Percentiles rank a stretch among this genome's conserved stretches.
These are phyloP conservation scores for Thyridium curvatum DNA, from an alignment of 2,329 filamentous ascomycete species.

Conservation along the genomic window DNA sequence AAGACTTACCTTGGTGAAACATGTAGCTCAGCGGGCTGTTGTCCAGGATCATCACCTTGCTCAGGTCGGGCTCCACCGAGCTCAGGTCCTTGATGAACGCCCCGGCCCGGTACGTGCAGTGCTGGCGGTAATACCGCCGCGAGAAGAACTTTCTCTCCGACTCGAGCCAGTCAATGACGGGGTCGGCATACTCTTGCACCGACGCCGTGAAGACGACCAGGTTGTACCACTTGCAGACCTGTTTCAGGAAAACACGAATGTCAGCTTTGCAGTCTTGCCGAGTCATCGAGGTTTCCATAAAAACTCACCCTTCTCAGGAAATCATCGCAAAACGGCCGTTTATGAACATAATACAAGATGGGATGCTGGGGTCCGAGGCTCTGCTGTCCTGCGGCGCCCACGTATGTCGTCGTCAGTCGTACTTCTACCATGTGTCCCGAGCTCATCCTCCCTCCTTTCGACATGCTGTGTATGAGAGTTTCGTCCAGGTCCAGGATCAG, in stretches of 20 bases:
- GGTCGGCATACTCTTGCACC: conserved; percentile 97
- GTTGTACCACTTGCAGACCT: conserved; percentile 97
- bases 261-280: not conserved
- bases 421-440: conserved; percentile 99
- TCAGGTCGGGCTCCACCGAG: conserved; percentile 91
- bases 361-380: conserved; percentile 81
- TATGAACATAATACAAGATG: conserved; percentile 98
- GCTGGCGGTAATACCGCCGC: conserved; percentile 88
- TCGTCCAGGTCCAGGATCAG: conserved; percentile 94
- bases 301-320: conserved; percentile 74
- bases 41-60: conserved; percentile 97
- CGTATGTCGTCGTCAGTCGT: conserved; percentile 67
- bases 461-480: conserved; percentile 96
- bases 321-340: conserved; percentile 93
- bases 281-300: not conserved
- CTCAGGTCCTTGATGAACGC: conserved; percentile 98
- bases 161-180: conserved; percentile 98
- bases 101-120: conserved; percentile 92
- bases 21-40: conserved; percentile 98
- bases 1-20: conserved; percentile 82
- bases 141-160: conserved; percentile 95
- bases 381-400: conserved; percentile 60
- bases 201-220: conserved; percentile 94
- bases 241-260: not conserved
- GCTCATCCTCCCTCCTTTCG: conserved; percentile 91